These are phyloP conservation scores for Colletotrichum sp. DNA, from an alignment of 2,329 filamentous ascomycete species.

Conservation along the genomic window DNA sequence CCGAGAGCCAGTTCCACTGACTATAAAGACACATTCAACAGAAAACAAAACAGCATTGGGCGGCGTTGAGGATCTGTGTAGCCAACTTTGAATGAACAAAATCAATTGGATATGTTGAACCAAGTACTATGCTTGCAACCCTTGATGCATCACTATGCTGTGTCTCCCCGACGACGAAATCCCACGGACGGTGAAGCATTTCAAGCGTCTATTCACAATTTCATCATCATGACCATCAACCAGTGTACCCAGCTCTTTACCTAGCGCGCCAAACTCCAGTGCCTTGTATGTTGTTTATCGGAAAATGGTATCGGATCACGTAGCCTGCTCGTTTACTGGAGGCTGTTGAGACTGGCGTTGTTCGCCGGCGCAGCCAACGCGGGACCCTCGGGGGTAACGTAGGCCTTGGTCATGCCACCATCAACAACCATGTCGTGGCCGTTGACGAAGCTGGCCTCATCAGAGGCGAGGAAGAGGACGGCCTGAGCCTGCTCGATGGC, in stretches of 20 bases:
- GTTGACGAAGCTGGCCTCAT: conserved; percentile 90
- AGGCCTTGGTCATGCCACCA: conserved; percentile 93
- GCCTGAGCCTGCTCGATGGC: conserved; percentile 93
- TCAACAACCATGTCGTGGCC: conserved; percentile 94
- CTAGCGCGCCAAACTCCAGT: conserved; percentile 18
- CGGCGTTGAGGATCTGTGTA: conserved; percentile 9
- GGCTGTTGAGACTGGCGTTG: conserved; percentile 47
- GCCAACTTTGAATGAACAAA: background rate
- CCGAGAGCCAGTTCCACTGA: conserved; percentile 71
- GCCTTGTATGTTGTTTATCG: background rate
- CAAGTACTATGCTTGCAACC: background rate
- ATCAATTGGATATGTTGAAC: background rate
- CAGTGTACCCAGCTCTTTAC: background rate
- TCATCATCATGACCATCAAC: conserved; percentile 11
- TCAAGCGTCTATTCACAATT: conserved; percentile 11
- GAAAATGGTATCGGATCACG: background rate
- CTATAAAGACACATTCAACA: background rate
- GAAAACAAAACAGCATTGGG: conserved; percentile 11
- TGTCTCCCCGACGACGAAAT: background rate
- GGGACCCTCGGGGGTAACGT: conserved; percentile 72
- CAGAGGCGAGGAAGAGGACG: conserved; percentile 84
- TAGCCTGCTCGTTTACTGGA: background rate
- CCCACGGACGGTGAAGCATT: background rate
- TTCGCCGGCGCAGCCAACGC: conserved; percentile 60
- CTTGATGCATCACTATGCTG: background rate